Base-by-base conservation (phyloP, 495 filamentous ascomycete genomes). In the Hypoxylon fuscum region DNA sequence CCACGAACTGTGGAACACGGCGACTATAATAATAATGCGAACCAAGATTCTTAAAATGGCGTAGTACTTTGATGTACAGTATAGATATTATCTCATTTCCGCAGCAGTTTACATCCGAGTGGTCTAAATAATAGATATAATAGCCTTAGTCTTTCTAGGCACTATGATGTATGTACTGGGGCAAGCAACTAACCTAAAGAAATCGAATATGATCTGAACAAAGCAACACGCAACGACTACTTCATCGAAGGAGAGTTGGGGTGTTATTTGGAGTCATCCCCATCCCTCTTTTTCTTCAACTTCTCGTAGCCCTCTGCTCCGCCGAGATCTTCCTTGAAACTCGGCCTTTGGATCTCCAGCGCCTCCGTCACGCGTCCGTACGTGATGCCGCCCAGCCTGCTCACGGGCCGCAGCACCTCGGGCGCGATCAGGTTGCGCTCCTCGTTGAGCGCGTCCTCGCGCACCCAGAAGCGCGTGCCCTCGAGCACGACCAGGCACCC, bases 391-490 rank as follows among this genome's bases (percentile, higher is more conserved):
- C 93, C 94, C 37, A 97, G 58, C 8, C 94, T 84, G 66, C 83
- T 84, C 22, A 96, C 83, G 12, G 94, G 95, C 62, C 83, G 84
- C 34, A 97, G 66, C 8, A 90, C 75, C 42, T 79, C 81, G 11
- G 90, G 79, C 75, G 95, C 87, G 29, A 98, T 78, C 21, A 88
- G 53, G 56, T 85, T 90, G 68, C 79, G 83, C 12, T 90, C 87
- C 69, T 90, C 84, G 64, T 96, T 88, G 5, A 97, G 77, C 9
- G 91, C 92, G 77, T 97, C 94, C 70, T 97, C 92, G 42, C 93
- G 75, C 9, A 86, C 92, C 90, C 92, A 96, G 68, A 98, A 97
- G 21, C 87, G 78, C 34, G 89, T 85, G 1, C 93, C 94, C 77
- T 98, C 93, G 7, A 97, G 79, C 44, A 96, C 83, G 11, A 84